phyloP scores from a whole-genome alignment of 1,284 basidiomycete genomes.

The Flammula alnicola region DNA sequence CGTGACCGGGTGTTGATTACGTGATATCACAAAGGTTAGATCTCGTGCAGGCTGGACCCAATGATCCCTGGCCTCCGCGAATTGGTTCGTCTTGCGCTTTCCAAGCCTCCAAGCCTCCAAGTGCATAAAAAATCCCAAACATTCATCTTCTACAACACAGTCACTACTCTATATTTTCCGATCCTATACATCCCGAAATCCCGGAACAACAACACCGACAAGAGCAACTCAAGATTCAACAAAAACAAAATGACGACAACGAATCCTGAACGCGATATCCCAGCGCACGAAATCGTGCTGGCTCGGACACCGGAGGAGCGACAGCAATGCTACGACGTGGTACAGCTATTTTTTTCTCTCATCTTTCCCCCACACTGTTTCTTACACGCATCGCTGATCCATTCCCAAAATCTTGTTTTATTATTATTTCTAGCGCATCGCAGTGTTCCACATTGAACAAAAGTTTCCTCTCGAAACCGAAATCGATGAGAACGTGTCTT shows the following conservation, averaged over 20 bases:
- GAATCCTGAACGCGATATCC: no score
- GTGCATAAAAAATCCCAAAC: slow-evolving; percentile 8
- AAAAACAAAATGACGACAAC: no score
- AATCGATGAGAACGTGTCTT: slow-evolving; percentile 64
- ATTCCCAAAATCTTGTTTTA: slow-evolving; percentile 2
- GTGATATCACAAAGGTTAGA: no score
- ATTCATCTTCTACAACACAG: slow-evolving; percentile 8
- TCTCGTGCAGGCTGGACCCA: no score
- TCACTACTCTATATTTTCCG: background rate
- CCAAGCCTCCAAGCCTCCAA: background rate
- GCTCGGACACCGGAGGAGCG: slow-evolving; percentile 43
- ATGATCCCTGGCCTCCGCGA: no score
- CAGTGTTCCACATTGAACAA: slow-evolving; percentile 74
- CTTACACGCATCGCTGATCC: background rate
- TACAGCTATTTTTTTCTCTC: slow-evolving; percentile 34
- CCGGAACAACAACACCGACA: background rate
- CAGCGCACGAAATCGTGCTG: slow-evolving; percentile 59
- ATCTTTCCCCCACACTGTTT: background rate
- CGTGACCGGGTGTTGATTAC: slow-evolving; percentile 3
- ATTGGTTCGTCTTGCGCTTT: background rate
- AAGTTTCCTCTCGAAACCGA: slow-evolving; percentile 72
- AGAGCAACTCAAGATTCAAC: no score
- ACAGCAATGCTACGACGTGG: slow-evolving; percentile 65
- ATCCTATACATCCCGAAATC: background rate
- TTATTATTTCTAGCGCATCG: slow-evolving; percentile 53